A percentile compares a stretch with the other conserved stretches of the same genome.
These are phyloP conservation scores for Simplicillium aogashimaense DNA, from an alignment of 2,329 filamentous ascomycete genomes.

Conservation along the genomic window DNA sequence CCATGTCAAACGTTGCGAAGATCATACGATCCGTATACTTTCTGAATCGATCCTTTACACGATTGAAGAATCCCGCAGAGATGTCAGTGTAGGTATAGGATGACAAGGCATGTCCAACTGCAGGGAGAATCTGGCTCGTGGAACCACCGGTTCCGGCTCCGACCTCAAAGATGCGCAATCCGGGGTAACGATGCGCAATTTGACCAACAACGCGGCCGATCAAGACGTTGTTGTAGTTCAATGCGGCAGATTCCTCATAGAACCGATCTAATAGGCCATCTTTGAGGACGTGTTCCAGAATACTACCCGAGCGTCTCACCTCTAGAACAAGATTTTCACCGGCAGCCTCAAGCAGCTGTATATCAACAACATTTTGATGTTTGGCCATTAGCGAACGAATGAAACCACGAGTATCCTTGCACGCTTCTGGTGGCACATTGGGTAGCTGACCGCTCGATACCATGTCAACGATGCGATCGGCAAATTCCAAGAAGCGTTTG, in stretches of 20 bases:
- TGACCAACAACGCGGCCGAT: slow-evolving; percentile 8
- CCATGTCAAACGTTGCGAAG: slow-evolving; percentile 21
- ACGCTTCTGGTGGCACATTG: not conserved
- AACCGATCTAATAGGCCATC: slow-evolving; percentile 22
- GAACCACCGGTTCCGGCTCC: slow-evolving; percentile 3
- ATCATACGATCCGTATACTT: slow-evolving; percentile 10
- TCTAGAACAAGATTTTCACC: slow-evolving; percentile 22
- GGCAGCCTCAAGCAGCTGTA: slow-evolving; percentile 17
- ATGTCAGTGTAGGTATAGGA: slow-evolving; percentile 17
- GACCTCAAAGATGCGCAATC: slow-evolving; percentile 8
- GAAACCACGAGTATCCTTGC: not conserved
- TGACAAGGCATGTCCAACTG: slow-evolving; percentile 4
- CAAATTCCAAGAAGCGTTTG: not conserved
- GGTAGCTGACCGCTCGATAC: not conserved
- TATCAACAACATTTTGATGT: slow-evolving; percentile 4
- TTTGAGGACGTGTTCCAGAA: slow-evolving; percentile 25
- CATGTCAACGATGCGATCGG: not conserved
- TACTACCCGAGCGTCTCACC: slow-evolving; percentile 20
- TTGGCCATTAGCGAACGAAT: not conserved
- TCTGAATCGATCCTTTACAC: slow-evolving; percentile 1
- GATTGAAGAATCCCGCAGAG: slow-evolving; percentile 12
- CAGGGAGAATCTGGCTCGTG: slow-evolving; percentile 5
- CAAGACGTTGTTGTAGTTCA: not conserved
- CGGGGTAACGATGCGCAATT: slow-evolving; percentile 9
- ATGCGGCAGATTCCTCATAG: slow-evolving; percentile 15